Conservation (phyloP, 1,284 basidiomycete species). For the Ceratobasidium sp. region DNA sequence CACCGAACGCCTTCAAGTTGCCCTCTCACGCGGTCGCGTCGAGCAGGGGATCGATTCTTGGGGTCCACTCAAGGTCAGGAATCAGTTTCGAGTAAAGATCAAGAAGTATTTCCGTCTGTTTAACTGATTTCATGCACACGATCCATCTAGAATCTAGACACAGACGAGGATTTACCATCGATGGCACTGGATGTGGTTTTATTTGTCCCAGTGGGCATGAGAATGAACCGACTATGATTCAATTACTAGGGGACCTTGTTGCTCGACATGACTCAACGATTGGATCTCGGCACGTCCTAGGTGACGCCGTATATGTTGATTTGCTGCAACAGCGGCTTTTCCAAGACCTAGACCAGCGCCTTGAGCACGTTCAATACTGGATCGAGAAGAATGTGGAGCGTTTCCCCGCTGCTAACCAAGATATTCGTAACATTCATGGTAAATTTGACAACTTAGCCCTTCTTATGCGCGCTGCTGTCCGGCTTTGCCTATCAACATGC, state of each 20-base stretch:
- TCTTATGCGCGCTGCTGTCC: slow-evolving; percentile 23
- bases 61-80: slow-evolving; percentile 13
- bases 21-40: neutral
- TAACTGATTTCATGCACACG: too few relatives aligned
- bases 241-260: neutral
- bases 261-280: neutral
- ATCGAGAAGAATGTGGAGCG: slow-evolving; percentile 39
- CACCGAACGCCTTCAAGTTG: neutral
- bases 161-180: slow-evolving; percentile 14
- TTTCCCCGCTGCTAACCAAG: slow-evolving; percentile 40
- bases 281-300: neutral
- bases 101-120: neutral
- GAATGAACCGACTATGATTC: neutral
- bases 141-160: slow-evolving; percentile 21
- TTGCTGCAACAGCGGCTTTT: slow-evolving; percentile 9
- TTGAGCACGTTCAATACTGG: slow-evolving; percentile 42
- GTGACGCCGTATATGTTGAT: slow-evolving; percentile 10
- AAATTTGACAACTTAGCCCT: slow-evolving; percentile 23
- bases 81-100: neutral
- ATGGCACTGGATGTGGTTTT: neutral
- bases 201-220: neutral
- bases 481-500: slow-evolving; percentile 41
- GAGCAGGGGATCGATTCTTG: neutral
- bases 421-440: slow-evolving; percentile 32
- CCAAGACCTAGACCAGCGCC: slow-evolving; percentile 11